Evolutionary conservation across 2,329 filamentous ascomycete genomes (phyloP), one percentile per base, ranked within the genome.

Genomic region (Fusarium falciforme): DNA sequence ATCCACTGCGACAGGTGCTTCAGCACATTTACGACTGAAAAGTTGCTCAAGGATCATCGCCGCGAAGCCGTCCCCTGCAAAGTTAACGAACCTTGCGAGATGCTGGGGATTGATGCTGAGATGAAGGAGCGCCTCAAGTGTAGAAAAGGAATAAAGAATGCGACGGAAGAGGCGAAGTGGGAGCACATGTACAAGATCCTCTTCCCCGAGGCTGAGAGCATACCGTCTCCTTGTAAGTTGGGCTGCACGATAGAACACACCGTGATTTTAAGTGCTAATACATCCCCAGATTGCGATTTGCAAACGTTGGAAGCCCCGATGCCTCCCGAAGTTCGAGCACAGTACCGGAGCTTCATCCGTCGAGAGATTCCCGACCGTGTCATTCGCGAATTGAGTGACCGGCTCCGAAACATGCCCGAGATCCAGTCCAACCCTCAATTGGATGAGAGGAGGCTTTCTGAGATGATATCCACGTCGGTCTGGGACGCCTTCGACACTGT

Each of bases 1-100:
- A 55, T 71, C 4, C 63, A 64, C 27, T 74, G 72, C 27, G 58
- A 71, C 3, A 60, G 71, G 22, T 74, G 72, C 22, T 68, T 73
- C 6, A 25, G 2, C 5, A 11, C 20, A 5, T 67, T 73, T 7
- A 47, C 61, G 6, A 22, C 55, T 9, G 60, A 62, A n/a, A 58
- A 44, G 7, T 36, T 69, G 10, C 64, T 71, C 2, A 60, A 35
- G 22, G 14, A 64, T 2, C 71, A 74, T 38, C 20, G 25, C 7
- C 72, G 72, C 2, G 59, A 69, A 36, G 62, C 31, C 3, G 38
- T 16, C 0, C 55, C 12, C 6, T 74, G 71, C 25, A 17, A 61
- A 12, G 44, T 69, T 2, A 20, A 71, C 4, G 6, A 59, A 20
- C 65, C 59, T 14, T 54, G 2, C 1, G 44, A 65, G 5, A 62